These are phyloP conservation scores for Xylaria intraflava DNA, from an alignment of 495 filamentous ascomycete species.

Conservation along the genomic window DNA sequence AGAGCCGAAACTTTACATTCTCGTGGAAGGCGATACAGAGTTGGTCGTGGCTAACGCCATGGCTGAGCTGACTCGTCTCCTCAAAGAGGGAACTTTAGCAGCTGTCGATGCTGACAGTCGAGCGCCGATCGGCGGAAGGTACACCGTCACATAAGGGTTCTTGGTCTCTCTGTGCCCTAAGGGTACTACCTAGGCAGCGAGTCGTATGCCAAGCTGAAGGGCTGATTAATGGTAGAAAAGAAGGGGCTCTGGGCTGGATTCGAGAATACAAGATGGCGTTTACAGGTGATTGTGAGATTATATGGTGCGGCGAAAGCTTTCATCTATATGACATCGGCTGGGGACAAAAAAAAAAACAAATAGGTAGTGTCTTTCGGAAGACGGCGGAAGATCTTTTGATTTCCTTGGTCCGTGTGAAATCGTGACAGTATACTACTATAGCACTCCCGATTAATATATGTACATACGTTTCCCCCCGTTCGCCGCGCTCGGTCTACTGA, in stretches of 20 bases:
- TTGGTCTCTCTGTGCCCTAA: not conserved
- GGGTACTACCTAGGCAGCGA: too few species aligned
- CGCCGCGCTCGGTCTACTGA: conserved; percentile 29
- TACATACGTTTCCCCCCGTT: not conserved
- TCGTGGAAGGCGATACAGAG: conserved; percentile 96
- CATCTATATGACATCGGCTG: not conserved
- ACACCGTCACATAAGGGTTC: conserved; percentile 71
- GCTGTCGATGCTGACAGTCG: conserved; percentile 78
- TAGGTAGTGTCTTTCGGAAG: not conserved
- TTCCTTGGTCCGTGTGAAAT: not conserved
- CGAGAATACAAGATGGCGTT: conserved; percentile 1
- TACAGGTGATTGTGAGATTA: not conserved
- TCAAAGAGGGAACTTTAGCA: conserved; percentile 89
- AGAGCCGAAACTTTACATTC: conserved; percentile 88
- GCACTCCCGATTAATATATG: not conserved
- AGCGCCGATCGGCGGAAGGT: conserved; percentile 75
- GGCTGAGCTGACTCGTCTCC: conserved; percentile 76
- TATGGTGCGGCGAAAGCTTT: not conserved
- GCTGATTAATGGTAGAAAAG: not conserved
- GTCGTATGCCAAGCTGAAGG: too few species aligned
- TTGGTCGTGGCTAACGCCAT: conserved; percentile 86
- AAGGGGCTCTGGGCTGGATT: not conserved
- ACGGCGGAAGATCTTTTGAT: not conserved
- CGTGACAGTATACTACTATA: not conserved
- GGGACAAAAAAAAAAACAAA: not conserved